Evolutionary conservation across 1,284 basidiomycete species (phyloP).

Genomic region (Marasmius tenuissimus): DNA sequence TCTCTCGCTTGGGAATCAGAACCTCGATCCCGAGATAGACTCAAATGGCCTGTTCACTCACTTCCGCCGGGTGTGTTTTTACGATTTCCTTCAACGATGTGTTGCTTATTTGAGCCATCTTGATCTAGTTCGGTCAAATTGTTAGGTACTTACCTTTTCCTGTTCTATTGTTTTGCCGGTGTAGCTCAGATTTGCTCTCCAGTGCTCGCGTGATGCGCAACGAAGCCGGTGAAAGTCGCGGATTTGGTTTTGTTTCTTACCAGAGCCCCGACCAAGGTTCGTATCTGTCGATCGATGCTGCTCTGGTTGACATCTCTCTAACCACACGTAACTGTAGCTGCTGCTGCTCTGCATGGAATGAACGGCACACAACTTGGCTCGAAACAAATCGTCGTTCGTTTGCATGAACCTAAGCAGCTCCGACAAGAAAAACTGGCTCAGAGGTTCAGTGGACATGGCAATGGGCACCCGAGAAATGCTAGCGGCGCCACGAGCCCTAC

Average conservation of each 20-base stretch:
- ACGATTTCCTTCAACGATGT: slow-evolving; percentile 1
- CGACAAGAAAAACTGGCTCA: slow-evolving; percentile 86
- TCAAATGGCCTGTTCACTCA: slow-evolving; percentile 80
- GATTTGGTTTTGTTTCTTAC: slow-evolving; percentile 95
- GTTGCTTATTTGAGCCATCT: slow-evolving; percentile 13
- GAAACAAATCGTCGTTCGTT: slow-evolving; percentile 81
- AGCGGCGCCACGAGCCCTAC: slow-evolving; percentile 82
- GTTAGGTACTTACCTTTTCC: slow-evolving; percentile 57
- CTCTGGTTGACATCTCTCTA: background rate
- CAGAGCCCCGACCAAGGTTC: slow-evolving; percentile 82
- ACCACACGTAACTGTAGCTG: slow-evolving; percentile 40
- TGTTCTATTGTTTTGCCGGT: background rate
- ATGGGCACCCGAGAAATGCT: slow-evolving; percentile 72
- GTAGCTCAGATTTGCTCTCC: background rate
- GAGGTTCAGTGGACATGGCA: slow-evolving; percentile 63
- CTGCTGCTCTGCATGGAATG: slow-evolving; percentile 76
- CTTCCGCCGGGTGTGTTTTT: slow-evolving; percentile 67
- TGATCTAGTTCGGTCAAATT: slow-evolving; percentile 78
- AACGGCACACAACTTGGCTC: slow-evolving; percentile 69
- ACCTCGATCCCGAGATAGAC: slow-evolving; percentile 82
- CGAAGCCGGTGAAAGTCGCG: slow-evolving; percentile 79
- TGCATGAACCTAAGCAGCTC: slow-evolving; percentile 89
- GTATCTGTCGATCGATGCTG: slow-evolving; percentile 10
- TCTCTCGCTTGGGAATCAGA: slow-evolving; percentile 44
- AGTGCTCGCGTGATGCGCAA: slow-evolving; percentile 95